Conservation (phyloP, 495 filamentous ascomycete species). For the Talaromyces trachyspermus region DNA sequence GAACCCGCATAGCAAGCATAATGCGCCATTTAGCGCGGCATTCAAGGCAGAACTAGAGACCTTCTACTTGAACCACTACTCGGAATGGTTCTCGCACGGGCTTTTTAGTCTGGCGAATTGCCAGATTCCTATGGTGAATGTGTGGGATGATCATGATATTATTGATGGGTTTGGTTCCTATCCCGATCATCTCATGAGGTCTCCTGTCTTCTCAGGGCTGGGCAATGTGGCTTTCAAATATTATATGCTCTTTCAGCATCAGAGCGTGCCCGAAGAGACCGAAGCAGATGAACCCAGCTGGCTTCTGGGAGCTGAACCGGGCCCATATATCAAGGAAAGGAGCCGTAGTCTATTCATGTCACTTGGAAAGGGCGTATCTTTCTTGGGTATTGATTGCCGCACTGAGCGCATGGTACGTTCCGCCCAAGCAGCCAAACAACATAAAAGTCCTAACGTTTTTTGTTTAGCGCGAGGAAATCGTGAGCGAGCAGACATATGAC, state of each 20-base stretch:
- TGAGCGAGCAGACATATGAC: conserved; percentile 75
- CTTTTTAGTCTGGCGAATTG: conserved; percentile 85
- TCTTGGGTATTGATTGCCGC: conserved; percentile 83
- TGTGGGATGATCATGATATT: conserved; percentile 97
- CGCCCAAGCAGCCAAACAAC: not conserved
- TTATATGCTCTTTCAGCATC: conserved; percentile 97
- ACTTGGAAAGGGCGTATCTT: conserved; percentile 67
- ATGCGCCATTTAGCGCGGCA: conserved; percentile 59
- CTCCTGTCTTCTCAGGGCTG: conserved; percentile 81
- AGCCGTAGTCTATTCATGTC: conserved; percentile 83
- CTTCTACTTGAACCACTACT: conserved; percentile 82
- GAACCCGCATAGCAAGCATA: conserved; percentile 71
- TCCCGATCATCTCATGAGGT: conserved; percentile 82
- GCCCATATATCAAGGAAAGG: conserved; percentile 82
- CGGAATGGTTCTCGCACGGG: conserved; percentile 90
- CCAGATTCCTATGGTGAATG: conserved; percentile 97
- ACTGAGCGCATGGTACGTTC: conserved; percentile 68
- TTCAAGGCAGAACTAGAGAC: conserved; percentile 80
- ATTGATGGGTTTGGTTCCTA: conserved; percentile 97
- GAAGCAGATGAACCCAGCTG: conserved; percentile 83
- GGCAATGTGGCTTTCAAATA: conserved; percentile 94
- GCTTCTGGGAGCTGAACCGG: conserved; percentile 69
- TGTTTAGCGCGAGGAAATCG: conserved; percentile 57
- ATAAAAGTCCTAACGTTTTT: conserved; percentile 17
- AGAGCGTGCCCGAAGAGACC: conserved; percentile 72